Evolutionary conservation across 805 yeast genomes (phyloP), one percentile per base, ranked within the genome.

Genomic region (Nakazawaea wickerhamii): DNA sequence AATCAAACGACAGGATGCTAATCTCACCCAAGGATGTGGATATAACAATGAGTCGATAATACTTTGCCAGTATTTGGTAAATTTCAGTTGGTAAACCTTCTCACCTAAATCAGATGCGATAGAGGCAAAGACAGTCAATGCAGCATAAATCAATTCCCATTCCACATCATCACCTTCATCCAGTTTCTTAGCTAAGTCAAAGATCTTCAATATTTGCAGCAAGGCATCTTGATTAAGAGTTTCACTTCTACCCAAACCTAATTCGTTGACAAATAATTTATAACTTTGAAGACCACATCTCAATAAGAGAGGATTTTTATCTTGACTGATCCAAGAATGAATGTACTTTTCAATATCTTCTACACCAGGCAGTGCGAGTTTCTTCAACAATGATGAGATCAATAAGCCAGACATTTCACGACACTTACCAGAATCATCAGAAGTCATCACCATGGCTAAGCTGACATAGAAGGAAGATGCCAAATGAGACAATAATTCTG

Each of bases 1-100:
- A 30, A 80, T 58, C 26, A 87, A 64, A 41, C 90, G 68, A 5
- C 81, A 64, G 1, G 95, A 67, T 4, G 73, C 63, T 45, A 84
- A 67, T 52, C 97, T 76, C 5, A 90, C 84, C 98, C 98, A 90
- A 1, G 93, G 71, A 60, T 90, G 97, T 2, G 97, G 97, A 57
- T 77, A 90, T 40, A 90, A 65, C 41, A 89, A 67, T 22, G 79
- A 61, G 3, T 70, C 72, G 19, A 76, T 66, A 3, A 84, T 60
- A 14, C 61, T 57, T 3, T 58, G 50, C 89, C 91, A 84, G 7
- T 73, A 52, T 0, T 20, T 15, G 36, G 61, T 67, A 51, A 65
- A 68, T 2, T 50, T 53, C 1, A 39, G 30, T 3, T 47, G 41
- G 36, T 66, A 66, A 4, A 54, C 50, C 8, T 59, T 61, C 30